These are phyloP conservation scores for Datisca glomerata DNA, from an alignment of 306 rosid genomes.

Conservation along the genomic window DNA sequence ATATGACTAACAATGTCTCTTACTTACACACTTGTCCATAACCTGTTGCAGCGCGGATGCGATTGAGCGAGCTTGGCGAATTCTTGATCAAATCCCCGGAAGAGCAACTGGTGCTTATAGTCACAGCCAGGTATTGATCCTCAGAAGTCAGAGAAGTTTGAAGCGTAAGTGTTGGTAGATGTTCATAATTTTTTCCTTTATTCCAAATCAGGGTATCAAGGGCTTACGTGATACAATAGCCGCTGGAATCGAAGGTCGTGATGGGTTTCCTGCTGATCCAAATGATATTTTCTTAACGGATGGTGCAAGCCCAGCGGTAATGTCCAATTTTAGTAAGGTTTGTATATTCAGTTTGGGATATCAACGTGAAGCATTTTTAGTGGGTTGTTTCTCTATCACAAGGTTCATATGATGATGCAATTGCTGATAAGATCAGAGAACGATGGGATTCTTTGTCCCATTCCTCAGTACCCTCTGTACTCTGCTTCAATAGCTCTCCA, in stretches of 20 bases:
- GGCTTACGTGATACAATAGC: conserved; percentile 81
- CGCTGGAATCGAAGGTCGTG: conserved; percentile 76
- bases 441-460: conserved; percentile 87
- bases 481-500: conserved; percentile 92
- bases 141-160: conserved; percentile 1
- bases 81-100: conserved; percentile 85
- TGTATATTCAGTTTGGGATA: no score
- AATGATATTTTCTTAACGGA: conserved; percentile 80
- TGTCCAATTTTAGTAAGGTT: no score
- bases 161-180: neutral
- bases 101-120: conserved; percentile 93
- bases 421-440: conserved; percentile 55
- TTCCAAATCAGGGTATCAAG: conserved; percentile 55
- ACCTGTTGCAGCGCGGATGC: conserved; percentile 52
- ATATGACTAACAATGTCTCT: neutral
- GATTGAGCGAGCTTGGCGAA: conserved; percentile 62
- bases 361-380: neutral
- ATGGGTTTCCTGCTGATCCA: conserved; percentile 68
- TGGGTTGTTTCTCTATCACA: conserved; percentile 12
- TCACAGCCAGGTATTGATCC: conserved; percentile 67
- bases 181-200: conserved; percentile 10
- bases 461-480: conserved; percentile 88
- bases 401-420: conserved; percentile 94
- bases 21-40: conserved; percentile 5
- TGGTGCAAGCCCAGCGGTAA: conserved; percentile 92